A percentile compares a stretch with the other conserved stretches of the same genome.
phyloP scores from a whole-genome alignment of 306 rosid genomes.

The Arachis stenosperma region DNA sequence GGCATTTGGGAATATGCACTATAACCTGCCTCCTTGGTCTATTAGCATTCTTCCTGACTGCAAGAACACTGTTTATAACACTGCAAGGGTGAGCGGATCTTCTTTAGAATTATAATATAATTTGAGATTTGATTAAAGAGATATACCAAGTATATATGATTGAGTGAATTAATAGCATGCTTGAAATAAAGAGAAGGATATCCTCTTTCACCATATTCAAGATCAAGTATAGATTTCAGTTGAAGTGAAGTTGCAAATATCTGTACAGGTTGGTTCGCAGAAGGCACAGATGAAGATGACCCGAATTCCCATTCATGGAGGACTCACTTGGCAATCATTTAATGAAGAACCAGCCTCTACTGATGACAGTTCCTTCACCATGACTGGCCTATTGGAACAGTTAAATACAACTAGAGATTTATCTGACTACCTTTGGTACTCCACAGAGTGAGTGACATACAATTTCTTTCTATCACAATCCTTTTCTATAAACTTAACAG shows the following conservation, averaged over 20 bases:
- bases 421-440: constrained; percentile 94
- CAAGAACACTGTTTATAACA: constrained; percentile 86
- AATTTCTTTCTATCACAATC: neutral
- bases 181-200: neutral
- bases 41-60: constrained; percentile 98
- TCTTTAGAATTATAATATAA: neutral
- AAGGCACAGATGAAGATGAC: constrained; percentile 90
- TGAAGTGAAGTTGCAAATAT: constrained; percentile 26
- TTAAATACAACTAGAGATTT: constrained; percentile 90
- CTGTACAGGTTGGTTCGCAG: constrained; percentile 81
- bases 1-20: constrained; percentile 81
- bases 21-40: constrained; percentile 98
- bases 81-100: constrained; percentile 85
- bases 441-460: constrained; percentile 82
- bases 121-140: constrained; percentile 23
- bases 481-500: constrained; percentile 13
- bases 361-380: constrained; percentile 72
- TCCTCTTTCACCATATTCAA: constrained; percentile 3
- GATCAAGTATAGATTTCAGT: neutral
- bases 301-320: constrained; percentile 80
- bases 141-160: constrained; percentile 4
- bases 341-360: constrained; percentile 80
- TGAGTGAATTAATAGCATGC: constrained; percentile 4
- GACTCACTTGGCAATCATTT: constrained; percentile 84
- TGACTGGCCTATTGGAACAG: constrained; percentile 86